Percentiles rank a stretch among this genome's conserved stretches.
phyloP scores from a whole-genome alignment of 2,329 filamentous ascomycete genomes.

The Pyricularia sp. region DNA sequence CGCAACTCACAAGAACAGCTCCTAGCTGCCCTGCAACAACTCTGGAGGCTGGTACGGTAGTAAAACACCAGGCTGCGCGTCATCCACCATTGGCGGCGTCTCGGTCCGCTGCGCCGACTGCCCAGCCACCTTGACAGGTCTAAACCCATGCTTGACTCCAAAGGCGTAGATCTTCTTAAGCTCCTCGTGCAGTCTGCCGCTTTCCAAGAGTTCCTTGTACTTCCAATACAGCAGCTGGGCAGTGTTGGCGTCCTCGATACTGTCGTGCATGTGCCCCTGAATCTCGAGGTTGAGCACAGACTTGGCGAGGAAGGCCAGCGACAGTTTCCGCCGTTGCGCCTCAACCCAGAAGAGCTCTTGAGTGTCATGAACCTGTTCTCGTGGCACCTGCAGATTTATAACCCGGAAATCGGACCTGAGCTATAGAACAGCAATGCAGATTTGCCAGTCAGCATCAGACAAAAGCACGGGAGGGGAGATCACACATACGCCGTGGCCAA shows the following conservation, averaged over 20 bases:
- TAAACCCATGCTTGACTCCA: constrained; percentile 33
- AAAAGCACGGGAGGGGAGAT: neutral
- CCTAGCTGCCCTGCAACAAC: constrained; percentile 9
- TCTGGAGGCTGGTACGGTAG: constrained; percentile 29
- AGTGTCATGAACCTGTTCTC: constrained; percentile 83
- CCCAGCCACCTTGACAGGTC: constrained; percentile 35
- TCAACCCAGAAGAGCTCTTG: constrained; percentile 82
- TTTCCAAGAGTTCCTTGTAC: constrained; percentile 78
- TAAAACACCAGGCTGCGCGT: constrained; percentile 25
- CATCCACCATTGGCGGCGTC: constrained; percentile 35
- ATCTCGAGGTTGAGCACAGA: constrained; percentile 86
- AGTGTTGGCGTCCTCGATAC: constrained; percentile 86
- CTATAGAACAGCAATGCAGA: neutral
- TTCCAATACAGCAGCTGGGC: constrained; percentile 82
- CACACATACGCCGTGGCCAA: constrained; percentile 59
- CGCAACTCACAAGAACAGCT: neutral
- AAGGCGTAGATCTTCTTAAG: constrained; percentile 70
- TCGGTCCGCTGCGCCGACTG: constrained; percentile 32
- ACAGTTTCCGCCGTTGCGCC: constrained; percentile 71
- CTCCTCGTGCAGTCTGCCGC: constrained; percentile 70
- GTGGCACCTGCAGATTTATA: constrained; percentile 93
- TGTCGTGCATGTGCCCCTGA: constrained; percentile 84
- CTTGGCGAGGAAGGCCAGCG: constrained; percentile 84
- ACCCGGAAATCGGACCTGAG: constrained; percentile 93
- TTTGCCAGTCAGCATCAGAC: neutral